Evolutionary conservation across 2,329 filamentous ascomycete species (phyloP).

Genomic region (Hyphodiscus sp.): DNA sequence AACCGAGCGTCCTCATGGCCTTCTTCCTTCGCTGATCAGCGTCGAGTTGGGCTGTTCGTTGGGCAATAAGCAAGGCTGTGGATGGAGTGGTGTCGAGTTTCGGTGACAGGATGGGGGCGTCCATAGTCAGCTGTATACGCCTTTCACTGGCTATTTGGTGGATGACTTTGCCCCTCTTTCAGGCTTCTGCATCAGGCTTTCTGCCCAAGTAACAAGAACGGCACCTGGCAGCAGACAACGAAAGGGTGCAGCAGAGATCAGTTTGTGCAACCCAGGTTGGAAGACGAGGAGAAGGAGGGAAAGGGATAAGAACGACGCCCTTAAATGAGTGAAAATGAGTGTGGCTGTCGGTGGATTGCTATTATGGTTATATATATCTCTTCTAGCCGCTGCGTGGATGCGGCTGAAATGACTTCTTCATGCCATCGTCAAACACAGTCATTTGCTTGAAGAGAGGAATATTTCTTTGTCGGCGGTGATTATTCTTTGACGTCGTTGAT

Average conservation of each 20-base stretch:
- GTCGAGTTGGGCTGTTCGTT: not conserved
- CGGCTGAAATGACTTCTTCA: not conserved
- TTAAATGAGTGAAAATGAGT: too few species aligned
- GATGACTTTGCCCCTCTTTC: conserved; percentile 11
- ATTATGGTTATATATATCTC: not conserved
- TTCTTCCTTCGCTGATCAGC: too few species aligned
- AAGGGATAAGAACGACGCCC: not conserved
- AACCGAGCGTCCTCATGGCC: too few species aligned
- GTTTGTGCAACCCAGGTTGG: not conserved
- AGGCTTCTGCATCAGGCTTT: conserved; percentile 16
- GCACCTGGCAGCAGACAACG: too few species aligned
- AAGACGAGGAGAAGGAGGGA: not conserved
- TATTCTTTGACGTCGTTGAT: too few species aligned
- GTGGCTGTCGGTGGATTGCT: too few species aligned
- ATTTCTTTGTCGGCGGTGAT: too few species aligned
- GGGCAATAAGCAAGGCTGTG: conserved; percentile 1
- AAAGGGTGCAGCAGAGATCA: conserved; percentile 3
- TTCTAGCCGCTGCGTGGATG: not conserved
- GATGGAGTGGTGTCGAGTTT: not conserved
- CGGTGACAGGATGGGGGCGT: not conserved
- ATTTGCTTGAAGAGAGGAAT: too few species aligned
- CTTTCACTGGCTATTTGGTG: conserved; percentile 1
- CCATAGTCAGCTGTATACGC: not conserved
- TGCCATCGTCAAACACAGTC: not conserved
- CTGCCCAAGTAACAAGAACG: not conserved